Evolutionary conservation across 768 basidiomycete genomes (phyloP).

Genomic region (Candolleomyces eurysporus): DNA sequence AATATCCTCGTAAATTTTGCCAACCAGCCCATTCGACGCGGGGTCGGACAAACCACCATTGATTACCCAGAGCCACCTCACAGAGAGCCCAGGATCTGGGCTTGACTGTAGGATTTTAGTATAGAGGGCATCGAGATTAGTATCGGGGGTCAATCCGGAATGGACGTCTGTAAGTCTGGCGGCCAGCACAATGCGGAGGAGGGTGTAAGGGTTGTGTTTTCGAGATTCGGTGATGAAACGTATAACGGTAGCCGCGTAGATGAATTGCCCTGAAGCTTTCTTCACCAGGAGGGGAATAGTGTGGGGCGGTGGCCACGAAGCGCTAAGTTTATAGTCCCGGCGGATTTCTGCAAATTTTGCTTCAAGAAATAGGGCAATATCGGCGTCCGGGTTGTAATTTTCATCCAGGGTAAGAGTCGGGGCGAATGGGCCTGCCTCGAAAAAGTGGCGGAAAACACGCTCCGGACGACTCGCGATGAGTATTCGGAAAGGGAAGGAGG

Average conservation of each 20-base stretch:
- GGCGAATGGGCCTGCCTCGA: neutral
- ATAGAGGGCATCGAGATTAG: conserved; percentile 2
- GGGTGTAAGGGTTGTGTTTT: conserved; percentile 5
- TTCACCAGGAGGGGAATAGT: neutral
- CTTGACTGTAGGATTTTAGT: neutral
- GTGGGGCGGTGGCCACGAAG: neutral
- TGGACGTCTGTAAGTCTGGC: no score
- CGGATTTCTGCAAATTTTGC: neutral
- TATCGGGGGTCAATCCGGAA: neutral
- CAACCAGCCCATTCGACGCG: neutral
- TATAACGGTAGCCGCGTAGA: conserved; percentile 14
- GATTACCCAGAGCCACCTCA: neutral
- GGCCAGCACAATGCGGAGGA: conserved; percentile 2
- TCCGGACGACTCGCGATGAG: conserved; percentile 10
- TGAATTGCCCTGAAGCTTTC: conserved; percentile 14
- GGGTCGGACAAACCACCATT: no score
- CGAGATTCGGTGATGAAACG: conserved; percentile 8
- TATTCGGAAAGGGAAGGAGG: conserved; percentile 1
- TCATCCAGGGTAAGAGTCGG: conserved; percentile 4
- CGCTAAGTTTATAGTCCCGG: neutral
- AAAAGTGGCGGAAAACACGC: neutral
- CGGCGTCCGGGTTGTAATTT: neutral
- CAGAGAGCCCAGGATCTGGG: neutral
- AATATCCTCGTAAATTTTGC: neutral
- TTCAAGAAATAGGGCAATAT: neutral